phyloP scores from a whole-genome alignment of 352 stramenopile species.

The Halophytophthora batemanensis region DNA sequence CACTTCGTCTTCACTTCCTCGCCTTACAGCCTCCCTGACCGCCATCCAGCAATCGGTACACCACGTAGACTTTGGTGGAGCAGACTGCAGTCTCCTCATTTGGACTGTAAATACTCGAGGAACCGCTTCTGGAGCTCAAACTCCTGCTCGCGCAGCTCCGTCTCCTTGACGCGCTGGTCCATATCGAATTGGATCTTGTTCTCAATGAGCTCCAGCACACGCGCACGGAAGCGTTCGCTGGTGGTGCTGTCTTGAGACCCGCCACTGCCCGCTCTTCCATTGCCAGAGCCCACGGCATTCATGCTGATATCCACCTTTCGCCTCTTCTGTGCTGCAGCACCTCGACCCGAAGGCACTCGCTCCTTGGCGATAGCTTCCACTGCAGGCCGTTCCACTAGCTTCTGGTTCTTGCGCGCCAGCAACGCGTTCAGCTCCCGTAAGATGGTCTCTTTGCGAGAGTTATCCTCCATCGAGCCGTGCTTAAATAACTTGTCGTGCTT shows the following conservation, averaged over 20 bases:
- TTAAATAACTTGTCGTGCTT: constrained; percentile 87
- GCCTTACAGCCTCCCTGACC: no score
- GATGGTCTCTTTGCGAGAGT: constrained; percentile 62
- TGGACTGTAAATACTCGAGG: constrained; percentile 78
- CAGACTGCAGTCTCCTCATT: constrained; percentile 33
- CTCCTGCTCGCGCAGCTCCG: constrained; percentile 73
- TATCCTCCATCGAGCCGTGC: constrained; percentile 67
- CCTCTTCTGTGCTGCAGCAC: constrained; percentile 14
- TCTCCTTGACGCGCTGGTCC: constrained; percentile 73
- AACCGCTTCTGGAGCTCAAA: constrained; percentile 82
- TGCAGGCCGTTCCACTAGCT: constrained; percentile 24
- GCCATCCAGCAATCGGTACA: no score
- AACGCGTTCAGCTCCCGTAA: constrained; percentile 54
- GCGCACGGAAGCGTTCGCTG: constrained; percentile 51
- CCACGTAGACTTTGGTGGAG: no score
- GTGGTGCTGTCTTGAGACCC: constrained; percentile 12
- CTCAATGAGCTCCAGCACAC: constrained; percentile 72
- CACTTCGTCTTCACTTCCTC: no score
- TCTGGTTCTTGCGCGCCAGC: constrained; percentile 49
- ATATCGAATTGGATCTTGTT: constrained; percentile 84
- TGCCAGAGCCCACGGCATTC: not conserved
- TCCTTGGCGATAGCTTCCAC: constrained; percentile 20
- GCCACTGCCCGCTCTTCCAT: constrained; percentile 2
- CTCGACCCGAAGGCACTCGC: not conserved
- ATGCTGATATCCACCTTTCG: constrained; percentile 19